Conservation (phyloP, 2,329 filamentous ascomycete species). For the Ceratocystis eucalypticola region DNA sequence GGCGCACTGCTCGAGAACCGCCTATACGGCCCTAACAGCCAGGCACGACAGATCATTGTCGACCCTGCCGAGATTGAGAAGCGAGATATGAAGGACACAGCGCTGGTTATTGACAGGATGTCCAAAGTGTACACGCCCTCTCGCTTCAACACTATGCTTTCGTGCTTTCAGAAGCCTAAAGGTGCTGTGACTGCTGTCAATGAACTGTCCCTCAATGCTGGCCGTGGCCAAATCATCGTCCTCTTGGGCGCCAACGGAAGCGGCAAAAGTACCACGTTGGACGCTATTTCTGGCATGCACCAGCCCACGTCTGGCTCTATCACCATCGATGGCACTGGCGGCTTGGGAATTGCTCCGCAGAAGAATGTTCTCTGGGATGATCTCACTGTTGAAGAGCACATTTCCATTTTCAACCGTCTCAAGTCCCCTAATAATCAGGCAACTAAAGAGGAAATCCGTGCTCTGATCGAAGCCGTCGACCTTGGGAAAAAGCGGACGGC, state of each 20-base stretch:
- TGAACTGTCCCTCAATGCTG: slow-evolving; percentile 54
- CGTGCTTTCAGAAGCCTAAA: slow-evolving; percentile 14
- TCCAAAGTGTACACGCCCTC: slow-evolving; percentile 59
- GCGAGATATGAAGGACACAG: slow-evolving; percentile 25
- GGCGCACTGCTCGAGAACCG: slow-evolving; percentile 60
- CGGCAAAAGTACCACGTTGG: slow-evolving; percentile 80
- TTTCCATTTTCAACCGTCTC: slow-evolving; percentile 68
- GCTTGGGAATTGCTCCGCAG: slow-evolving; percentile 77
- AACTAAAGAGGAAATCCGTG: slow-evolving; percentile 42
- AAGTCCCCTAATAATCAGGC: slow-evolving; percentile 51
- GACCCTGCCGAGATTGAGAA: slow-evolving; percentile 20
- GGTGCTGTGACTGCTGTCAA: slow-evolving; percentile 63
- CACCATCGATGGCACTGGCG: slow-evolving; percentile 61
- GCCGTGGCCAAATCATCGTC: slow-evolving; percentile 70
- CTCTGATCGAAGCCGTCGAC: slow-evolving; percentile 59
- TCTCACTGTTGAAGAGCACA: slow-evolving; percentile 72
- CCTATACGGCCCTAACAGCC: slow-evolving; percentile 61
- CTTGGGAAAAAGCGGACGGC: slow-evolving; percentile 61
- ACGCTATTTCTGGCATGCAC: slow-evolving; percentile 73
- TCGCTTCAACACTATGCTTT: slow-evolving; percentile 33
- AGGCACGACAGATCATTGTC: slow-evolving; percentile 41
- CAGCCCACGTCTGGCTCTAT: slow-evolving; percentile 65
- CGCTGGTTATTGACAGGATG: slow-evolving; percentile 59
- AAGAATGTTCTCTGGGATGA: slow-evolving; percentile 92
- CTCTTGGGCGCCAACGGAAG: slow-evolving; percentile 80